A percentile compares a stretch with the other conserved stretches of the same genome.
Evolutionary conservation across 768 basidiomycete genomes (phyloP).

Genomic region (Amanita exitialis): DNA sequence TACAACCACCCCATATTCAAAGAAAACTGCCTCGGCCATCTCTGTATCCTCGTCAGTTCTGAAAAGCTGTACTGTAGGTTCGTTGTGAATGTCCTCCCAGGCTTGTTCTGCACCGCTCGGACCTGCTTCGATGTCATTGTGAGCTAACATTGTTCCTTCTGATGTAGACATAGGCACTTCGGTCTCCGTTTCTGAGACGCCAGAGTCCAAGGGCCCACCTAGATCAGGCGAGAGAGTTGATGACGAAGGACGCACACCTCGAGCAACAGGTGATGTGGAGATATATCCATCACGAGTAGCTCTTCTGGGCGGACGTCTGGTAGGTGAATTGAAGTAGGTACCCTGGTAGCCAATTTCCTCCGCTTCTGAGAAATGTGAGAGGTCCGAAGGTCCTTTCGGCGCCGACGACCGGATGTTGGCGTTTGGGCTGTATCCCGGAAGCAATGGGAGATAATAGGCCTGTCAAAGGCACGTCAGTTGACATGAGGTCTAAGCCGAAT

Average conservation of each 20-base stretch:
- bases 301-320: conserved; percentile 16
- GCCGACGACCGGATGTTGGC: conserved; percentile 81
- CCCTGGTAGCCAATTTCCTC: conserved; percentile 90
- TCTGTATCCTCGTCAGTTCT: conserved; percentile 27
- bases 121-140: neutral
- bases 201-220: neutral
- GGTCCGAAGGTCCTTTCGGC: conserved; percentile 41
- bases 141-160: neutral
- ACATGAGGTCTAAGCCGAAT: conserved; percentile 1
- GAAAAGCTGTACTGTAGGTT: conserved; percentile 9
- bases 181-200: conserved; percentile 2
- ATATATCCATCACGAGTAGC: conserved; percentile 53
- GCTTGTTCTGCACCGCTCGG: neutral
- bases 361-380: conserved; percentile 69
- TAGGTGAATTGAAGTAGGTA: conserved; percentile 54
- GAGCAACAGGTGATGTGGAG: conserved; percentile 33
- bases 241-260: conserved; percentile 11
- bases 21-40: conserved; percentile 69
- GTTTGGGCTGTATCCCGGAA: conserved; percentile 84
- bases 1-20: conserved; percentile 83
- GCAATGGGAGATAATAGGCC: conserved; percentile 88
- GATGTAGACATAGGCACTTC: neutral
- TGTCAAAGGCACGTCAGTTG: conserved; percentile 18
- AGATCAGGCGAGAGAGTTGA: neutral
- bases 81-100: neutral